Percentiles rank a stretch among this genome's conserved stretches.
Conservation (phyloP, 129 eudicot genomes). For the Saussurea involucrata region DNA sequence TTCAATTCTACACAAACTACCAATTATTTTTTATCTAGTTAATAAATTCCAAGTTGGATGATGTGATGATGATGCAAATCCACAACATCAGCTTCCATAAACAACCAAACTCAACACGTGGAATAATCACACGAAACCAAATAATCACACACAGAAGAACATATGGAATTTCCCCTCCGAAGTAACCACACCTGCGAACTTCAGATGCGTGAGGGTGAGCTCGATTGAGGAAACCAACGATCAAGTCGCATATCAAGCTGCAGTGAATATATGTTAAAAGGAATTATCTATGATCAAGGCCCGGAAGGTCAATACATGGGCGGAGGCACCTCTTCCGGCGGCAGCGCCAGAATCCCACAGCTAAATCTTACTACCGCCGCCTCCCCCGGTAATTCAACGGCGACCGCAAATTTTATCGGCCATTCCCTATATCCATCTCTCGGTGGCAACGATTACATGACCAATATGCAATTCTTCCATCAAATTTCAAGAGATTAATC, state of each 20-base stretch:
- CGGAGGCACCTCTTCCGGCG: conserved; percentile 69
- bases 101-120: no score
- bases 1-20: no score
- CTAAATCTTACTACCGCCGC: conserved; percentile 45
- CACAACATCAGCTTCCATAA: no score
- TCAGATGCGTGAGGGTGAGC: conserved; percentile 88
- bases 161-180: conserved; percentile 85
- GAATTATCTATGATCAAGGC: conserved; percentile 82
- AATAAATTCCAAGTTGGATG: no score
- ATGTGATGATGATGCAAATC: no score
- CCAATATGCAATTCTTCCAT: conserved; percentile 92
- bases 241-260: conserved; percentile 76
- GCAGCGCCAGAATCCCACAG: conserved; percentile 53
- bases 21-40: no score
- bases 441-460: conserved; percentile 58
- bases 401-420: conserved; percentile 43
- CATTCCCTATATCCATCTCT: conserved; percentile 49
- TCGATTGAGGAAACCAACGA: conserved; percentile 61
- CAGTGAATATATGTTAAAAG: conserved; percentile 77
- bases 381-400: conserved; percentile 29
- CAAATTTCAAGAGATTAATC: conserved; percentile 49
- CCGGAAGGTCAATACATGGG: conserved; percentile 53
- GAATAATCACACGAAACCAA: no score
- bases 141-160: no score
- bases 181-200: conserved; percentile 59